Conservation (phyloP, 2,329 filamentous ascomycete species). For the Colletotrichum sp. region DNA sequence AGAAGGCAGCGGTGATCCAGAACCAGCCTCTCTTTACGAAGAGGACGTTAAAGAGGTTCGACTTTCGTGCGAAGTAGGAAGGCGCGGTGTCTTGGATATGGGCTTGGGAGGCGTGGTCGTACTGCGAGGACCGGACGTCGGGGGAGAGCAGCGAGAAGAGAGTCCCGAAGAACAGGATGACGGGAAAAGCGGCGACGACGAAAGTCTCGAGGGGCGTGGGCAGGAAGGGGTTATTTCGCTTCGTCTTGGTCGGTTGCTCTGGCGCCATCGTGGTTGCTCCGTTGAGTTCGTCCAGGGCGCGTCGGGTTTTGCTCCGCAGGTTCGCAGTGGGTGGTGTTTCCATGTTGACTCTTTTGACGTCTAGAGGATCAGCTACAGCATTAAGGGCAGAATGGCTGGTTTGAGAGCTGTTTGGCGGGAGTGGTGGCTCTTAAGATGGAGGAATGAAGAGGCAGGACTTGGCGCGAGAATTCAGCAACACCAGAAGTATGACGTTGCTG, state of each 20-base stretch:
- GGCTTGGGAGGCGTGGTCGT: slow-evolving; percentile 67
- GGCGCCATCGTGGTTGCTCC: slow-evolving; percentile 5
- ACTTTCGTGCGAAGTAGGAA: slow-evolving; percentile 92
- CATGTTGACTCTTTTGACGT: background rate
- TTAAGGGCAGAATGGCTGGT: background rate
- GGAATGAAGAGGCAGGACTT: background rate
- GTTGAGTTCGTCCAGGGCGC: slow-evolving; percentile 20
- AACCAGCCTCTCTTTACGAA: slow-evolving; percentile 97
- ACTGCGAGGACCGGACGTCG: slow-evolving; percentile 66
- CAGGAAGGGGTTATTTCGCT: slow-evolving; percentile 62
- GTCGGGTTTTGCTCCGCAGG: slow-evolving; percentile 20
- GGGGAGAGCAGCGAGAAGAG: slow-evolving; percentile 82
- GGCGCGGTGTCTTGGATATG: slow-evolving; percentile 67
- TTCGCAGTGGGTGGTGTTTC: slow-evolving; percentile 20
- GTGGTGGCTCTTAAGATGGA: background rate
- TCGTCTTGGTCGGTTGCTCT: slow-evolving; percentile 20
- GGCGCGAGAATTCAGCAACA: slow-evolving; percentile 8
- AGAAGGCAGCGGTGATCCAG: slow-evolving; percentile 83
- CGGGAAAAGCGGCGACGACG: slow-evolving; percentile 75
- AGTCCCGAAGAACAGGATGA: slow-evolving; percentile 80
- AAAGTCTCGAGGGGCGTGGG: slow-evolving; percentile 72
- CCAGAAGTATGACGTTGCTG: slow-evolving; percentile 19
- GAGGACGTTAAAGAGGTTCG: slow-evolving; percentile 88
- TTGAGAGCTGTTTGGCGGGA: background rate
- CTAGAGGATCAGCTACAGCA: background rate